A percentile compares a stretch with the other conserved stretches of the same genome.
Conservation (phyloP, 768 basidiomycete species). For the Amanita pseudoporphyria region DNA sequence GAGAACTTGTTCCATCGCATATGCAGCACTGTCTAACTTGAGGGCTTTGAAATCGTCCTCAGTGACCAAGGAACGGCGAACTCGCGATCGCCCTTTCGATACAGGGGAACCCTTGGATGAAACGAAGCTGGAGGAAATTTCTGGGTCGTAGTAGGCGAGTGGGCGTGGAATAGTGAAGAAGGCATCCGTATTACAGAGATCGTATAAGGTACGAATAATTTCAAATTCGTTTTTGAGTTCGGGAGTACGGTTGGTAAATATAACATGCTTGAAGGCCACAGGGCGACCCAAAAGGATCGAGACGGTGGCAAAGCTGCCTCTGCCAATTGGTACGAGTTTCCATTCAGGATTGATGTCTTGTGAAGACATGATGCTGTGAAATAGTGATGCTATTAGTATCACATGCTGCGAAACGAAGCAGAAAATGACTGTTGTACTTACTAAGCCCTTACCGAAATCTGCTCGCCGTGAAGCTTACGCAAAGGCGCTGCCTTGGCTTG, state of each 20-base stretch:
- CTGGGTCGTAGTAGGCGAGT: not conserved
- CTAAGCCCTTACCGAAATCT: too few species aligned
- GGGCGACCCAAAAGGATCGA: not conserved
- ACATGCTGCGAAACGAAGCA: too few species aligned
- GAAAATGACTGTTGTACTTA: too few species aligned
- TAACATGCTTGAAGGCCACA: conserved; percentile 3
- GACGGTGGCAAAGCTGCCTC: conserved; percentile 3
- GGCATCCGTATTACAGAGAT: not conserved
- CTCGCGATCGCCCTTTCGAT: not conserved
- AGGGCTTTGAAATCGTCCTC: not conserved
- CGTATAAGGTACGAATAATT: not conserved
- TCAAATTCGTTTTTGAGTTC: not conserved
- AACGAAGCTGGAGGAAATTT: not conserved
- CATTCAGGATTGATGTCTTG: conserved; percentile 1
- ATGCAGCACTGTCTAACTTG: conserved; percentile 11
- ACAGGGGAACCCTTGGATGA: too few species aligned
- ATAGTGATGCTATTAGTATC: too few species aligned
- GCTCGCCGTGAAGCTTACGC: too few species aligned
- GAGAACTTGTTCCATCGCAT: conserved; percentile 20
- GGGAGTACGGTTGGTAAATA: too few species aligned
- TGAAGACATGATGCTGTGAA: too few species aligned
- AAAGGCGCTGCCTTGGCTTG: too few species aligned
- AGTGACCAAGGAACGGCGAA: not conserved
- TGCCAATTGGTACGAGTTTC: conserved; percentile 1
- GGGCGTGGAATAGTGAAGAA: conserved; percentile 1